Evolutionary conservation across 345 rosid species (phyloP).

Genomic region (Combretum micranthum): DNA sequence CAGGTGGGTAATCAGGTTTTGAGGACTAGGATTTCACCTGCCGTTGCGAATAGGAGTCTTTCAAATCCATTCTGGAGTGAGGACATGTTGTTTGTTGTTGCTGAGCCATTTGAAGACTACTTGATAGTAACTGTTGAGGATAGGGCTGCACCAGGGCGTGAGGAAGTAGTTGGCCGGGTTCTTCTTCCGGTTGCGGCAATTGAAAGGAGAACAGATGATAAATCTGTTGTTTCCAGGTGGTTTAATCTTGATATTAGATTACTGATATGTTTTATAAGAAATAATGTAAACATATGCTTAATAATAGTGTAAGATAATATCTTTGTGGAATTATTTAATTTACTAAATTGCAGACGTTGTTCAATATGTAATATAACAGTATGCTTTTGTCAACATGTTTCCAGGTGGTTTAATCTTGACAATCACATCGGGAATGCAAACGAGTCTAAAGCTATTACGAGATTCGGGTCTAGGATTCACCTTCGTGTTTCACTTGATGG

Average conservation of each 20-base stretch:
- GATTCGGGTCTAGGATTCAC: constrained; percentile 58
- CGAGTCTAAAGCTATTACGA: constrained; percentile 22
- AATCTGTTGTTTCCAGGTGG: constrained; percentile 37
- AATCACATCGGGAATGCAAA: constrained; percentile 25
- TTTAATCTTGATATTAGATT: no score
- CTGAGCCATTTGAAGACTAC: constrained; percentile 72
- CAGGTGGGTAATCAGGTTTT: constrained; percentile 63
- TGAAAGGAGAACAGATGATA: constrained; percentile 45
- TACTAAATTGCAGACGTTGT: no score
- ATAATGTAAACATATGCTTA: no score
- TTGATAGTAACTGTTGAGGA: constrained; percentile 46
- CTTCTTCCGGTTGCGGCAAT: constrained; percentile 34
- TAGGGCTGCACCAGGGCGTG: constrained; percentile 41
- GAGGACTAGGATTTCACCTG: constrained; percentile 35
- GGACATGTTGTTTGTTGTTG: constrained; percentile 60
- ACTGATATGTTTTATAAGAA: no score
- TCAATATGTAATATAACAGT: no score
- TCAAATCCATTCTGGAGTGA: constrained; percentile 69
- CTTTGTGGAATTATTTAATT: no score
- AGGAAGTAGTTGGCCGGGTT: constrained; percentile 46
- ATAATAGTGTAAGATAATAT: no score
- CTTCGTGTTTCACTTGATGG: constrained; percentile 57
- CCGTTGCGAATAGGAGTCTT: constrained; percentile 33
- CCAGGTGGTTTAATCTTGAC: constrained; percentile 66
- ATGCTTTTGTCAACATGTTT: no score